A percentile compares a stretch with the other conserved stretches of the same genome.
These are phyloP conservation scores for Lyophyllum atratum DNA, from an alignment of 768 basidiomycete genomes.

Conservation along the genomic window DNA sequence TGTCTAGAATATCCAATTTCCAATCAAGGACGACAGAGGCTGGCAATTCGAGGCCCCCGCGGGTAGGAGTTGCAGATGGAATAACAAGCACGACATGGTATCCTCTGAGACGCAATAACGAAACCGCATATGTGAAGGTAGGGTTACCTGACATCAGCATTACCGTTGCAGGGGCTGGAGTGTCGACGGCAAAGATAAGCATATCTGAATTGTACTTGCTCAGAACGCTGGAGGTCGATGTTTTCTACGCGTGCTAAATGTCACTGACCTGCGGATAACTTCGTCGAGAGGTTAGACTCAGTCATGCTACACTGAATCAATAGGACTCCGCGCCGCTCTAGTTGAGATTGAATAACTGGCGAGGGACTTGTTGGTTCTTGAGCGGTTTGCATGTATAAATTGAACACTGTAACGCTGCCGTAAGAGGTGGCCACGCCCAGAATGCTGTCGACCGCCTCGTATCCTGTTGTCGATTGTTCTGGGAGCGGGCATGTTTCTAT, in stretches of 20 bases:
- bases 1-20: conserved; percentile 2
- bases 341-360: background rate
- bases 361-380: background rate
- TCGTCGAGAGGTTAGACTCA: background rate
- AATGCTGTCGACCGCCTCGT: conserved; percentile 28
- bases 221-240: background rate
- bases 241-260: background rate
- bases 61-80: background rate
- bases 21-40: conserved; percentile 2
- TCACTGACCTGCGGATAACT: conserved; percentile 9
- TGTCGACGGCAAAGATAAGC: conserved; percentile 10
- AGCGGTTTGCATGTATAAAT: conserved; percentile 27
- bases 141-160: conserved; percentile 12
- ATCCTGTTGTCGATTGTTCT: conserved; percentile 23
- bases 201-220: conserved; percentile 9
- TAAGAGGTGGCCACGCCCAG: conserved; percentile 24
- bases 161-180: conserved; percentile 9
- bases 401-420: conserved; percentile 32
- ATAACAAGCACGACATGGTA: conserved; percentile 3
- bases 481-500: conserved; percentile 34
- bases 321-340: conserved; percentile 3
- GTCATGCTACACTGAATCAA: background rate
- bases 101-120: conserved; percentile 5
- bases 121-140: conserved; percentile 1
- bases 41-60: background rate